Conservation (phyloP, 2,329 filamentous ascomycete genomes). For the Beauveria varroae region DNA sequence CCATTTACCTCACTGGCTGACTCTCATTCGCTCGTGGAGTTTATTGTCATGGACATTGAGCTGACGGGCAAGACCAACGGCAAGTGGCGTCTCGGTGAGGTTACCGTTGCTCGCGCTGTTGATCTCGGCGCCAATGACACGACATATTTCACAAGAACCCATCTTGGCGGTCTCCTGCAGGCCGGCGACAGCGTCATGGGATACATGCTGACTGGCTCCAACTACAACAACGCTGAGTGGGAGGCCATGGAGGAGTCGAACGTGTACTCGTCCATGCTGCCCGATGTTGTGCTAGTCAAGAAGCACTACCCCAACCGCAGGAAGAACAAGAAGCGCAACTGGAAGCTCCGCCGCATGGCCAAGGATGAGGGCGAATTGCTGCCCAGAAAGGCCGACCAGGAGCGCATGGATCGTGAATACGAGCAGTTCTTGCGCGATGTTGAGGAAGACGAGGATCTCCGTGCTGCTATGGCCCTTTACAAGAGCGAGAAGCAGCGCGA, state of each 20-base stretch:
- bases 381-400: slow-evolving; percentile 80
- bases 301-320: slow-evolving; percentile 85
- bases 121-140: slow-evolving; percentile 82
- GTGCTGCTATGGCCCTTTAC: slow-evolving; percentile 79
- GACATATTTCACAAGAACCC: slow-evolving; percentile 84
- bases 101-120: slow-evolving; percentile 75
- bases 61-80: slow-evolving; percentile 67
- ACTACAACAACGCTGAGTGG: slow-evolving; percentile 85
- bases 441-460: slow-evolving; percentile 86
- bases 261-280: slow-evolving; percentile 70
- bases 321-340: slow-evolving; percentile 75
- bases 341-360: slow-evolving; percentile 90
- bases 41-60: slow-evolving; percentile 92
- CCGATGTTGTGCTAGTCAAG: slow-evolving; percentile 93
- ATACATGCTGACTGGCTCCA: slow-evolving; percentile 82
- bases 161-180: slow-evolving; percentile 78
- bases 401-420: slow-evolving; percentile 85
- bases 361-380: slow-evolving; percentile 83
- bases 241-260: slow-evolving; percentile 74
- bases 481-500: slow-evolving; percentile 54
- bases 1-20: slow-evolving; percentile 83
- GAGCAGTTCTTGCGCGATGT: slow-evolving; percentile 96
- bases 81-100: slow-evolving; percentile 78
- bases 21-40: slow-evolving; percentile 78
- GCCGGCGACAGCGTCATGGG: slow-evolving; percentile 89